Percentiles rank a stretch among this genome's conserved stretches.
phyloP scores from a whole-genome alignment of 225 moss, liverwort and hornwort genomes.

The Anthoceros angustus region DNA sequence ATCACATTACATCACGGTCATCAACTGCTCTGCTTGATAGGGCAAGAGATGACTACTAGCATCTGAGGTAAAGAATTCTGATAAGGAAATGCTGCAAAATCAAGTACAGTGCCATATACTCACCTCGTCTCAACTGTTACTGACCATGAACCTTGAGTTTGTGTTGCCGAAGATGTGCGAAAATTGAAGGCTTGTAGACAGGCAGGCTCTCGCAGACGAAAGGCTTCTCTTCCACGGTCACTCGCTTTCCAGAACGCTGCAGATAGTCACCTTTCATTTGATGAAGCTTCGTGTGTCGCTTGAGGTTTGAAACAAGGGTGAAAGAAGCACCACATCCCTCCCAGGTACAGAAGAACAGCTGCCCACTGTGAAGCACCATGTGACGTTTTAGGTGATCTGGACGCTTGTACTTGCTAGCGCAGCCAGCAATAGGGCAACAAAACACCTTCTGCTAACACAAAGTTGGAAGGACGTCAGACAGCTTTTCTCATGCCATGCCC shows the following conservation, averaged over 20 bases:
- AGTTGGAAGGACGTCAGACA: background rate
- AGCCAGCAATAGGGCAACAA: background rate
- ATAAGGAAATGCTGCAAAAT: background rate
- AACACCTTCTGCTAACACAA: background rate
- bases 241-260: background rate
- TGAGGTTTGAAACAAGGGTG: conserved; percentile 3
- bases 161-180: background rate
- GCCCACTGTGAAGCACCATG: conserved; percentile 1
- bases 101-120: background rate
- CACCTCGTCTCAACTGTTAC: background rate
- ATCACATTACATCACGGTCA: background rate
- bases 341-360: background rate
- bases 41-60: background rate
- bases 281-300: conserved; percentile 1
- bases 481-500: too few relatives aligned
- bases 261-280: conserved; percentile 2
- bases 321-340: background rate
- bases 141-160: background rate
- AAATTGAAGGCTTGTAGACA: background rate
- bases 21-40: background rate
- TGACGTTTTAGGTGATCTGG: conserved; percentile 1
- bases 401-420: background rate
- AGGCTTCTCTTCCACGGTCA: background rate
- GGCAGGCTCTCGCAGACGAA: background rate
- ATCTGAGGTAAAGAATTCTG: background rate